Conservation (phyloP, 495 filamentous ascomycete species). For the Recurvomyces mirabilis region DNA sequence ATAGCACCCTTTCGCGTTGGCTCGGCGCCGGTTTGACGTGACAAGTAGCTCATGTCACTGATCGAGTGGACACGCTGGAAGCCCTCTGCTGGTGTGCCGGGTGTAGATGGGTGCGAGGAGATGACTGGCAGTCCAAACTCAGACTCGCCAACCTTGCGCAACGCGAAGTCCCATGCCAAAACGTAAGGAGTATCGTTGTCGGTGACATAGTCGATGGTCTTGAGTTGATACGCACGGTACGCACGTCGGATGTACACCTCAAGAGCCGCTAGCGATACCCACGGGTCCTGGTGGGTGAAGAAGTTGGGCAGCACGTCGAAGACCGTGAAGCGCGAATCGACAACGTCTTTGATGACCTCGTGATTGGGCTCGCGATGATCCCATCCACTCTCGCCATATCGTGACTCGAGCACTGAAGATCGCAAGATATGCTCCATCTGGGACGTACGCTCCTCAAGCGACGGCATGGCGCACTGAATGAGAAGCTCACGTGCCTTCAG, state of each 20-base stretch:
- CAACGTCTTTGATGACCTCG: slow-evolving; percentile 85
- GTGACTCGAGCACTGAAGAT: slow-evolving; percentile 90
- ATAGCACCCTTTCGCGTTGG: slow-evolving; percentile 88
- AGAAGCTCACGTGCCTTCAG: slow-evolving; percentile 93
- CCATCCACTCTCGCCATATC: slow-evolving; percentile 95
- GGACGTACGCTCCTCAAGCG: slow-evolving; percentile 80
- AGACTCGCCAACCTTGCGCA: slow-evolving; percentile 80
- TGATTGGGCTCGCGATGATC: slow-evolving; percentile 86
- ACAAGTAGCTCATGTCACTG: slow-evolving; percentile 86
- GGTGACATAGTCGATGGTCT: slow-evolving; percentile 76
- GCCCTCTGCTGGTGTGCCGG: slow-evolving; percentile 61
- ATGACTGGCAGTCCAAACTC: slow-evolving; percentile 74
- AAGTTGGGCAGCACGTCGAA: slow-evolving; percentile 92
- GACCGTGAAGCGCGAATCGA: slow-evolving; percentile 96
- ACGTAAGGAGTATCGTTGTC: slow-evolving; percentile 67
- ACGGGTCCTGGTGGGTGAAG: slow-evolving; percentile 86
- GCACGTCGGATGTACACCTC: slow-evolving; percentile 95
- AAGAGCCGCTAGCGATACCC: slow-evolving; percentile 86
- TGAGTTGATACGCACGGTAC: slow-evolving; percentile 86
- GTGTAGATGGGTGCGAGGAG: slow-evolving; percentile 68
- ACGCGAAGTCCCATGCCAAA: slow-evolving; percentile 87
- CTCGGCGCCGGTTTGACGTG: slow-evolving; percentile 54
- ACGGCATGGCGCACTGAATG: slow-evolving; percentile 92
- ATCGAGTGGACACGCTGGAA: slow-evolving; percentile 72
- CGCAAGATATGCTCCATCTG: slow-evolving; percentile 99